These are phyloP conservation scores for Lachancea dasiensis DNA, from an alignment of 805 yeast genomes.

Conservation along the genomic window DNA sequence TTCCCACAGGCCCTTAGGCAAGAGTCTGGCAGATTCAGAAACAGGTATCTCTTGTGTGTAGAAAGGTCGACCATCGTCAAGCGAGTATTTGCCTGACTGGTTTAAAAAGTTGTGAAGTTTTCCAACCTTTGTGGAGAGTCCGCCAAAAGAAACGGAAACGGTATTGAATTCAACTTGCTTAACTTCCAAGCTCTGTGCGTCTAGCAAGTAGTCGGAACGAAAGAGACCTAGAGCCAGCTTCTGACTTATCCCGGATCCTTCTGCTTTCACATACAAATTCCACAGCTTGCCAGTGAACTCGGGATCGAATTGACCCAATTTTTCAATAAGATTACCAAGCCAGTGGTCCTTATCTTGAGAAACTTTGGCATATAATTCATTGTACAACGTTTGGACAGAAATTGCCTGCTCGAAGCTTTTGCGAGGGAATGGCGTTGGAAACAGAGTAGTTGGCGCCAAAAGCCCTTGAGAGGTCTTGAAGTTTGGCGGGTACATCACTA, in stretches of 20 bases:
- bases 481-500: constrained; percentile 71
- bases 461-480: constrained; percentile 40
- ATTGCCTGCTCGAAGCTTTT: constrained; percentile 60
- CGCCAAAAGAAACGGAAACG: constrained; percentile 93
- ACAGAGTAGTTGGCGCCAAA: constrained; percentile 83
- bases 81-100: constrained; percentile 48
- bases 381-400: constrained; percentile 59
- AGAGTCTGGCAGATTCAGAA: constrained; percentile 54
- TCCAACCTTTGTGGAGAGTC: constrained; percentile 75
- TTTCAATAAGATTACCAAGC: constrained; percentile 51
- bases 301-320: constrained; percentile 52
- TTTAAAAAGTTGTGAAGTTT: constrained; percentile 66
- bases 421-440: constrained; percentile 83
- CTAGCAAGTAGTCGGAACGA: constrained; percentile 83
- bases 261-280: constrained; percentile 48
- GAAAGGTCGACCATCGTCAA: constrained; percentile 33
- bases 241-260: constrained; percentile 48
- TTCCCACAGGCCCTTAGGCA: constrained; percentile 64
- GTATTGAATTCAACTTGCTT: constrained; percentile 97
- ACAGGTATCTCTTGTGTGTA: constrained; percentile 50
- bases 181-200: constrained; percentile 42
- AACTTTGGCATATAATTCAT: constrained; percentile 66
- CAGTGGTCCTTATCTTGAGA: constrained; percentile 52
- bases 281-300: constrained; percentile 81
- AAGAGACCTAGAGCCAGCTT: constrained; percentile 75